Base-by-base conservation (phyloP, 192 early-diverging fungal genomes). In the Allomyces arbusculus region DNA sequence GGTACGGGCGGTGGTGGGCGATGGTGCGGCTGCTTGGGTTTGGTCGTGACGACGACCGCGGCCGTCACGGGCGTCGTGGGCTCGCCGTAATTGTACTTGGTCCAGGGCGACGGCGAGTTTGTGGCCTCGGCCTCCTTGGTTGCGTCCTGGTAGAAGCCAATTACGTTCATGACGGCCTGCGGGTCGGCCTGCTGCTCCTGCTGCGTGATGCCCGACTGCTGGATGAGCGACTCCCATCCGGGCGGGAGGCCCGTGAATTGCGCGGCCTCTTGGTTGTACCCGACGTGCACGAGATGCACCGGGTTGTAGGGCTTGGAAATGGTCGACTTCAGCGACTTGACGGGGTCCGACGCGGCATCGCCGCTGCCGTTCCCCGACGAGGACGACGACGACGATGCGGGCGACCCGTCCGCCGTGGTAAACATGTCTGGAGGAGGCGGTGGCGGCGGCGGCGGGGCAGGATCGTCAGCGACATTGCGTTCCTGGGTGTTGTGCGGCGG, bases 251-350 rank as follows among this genome's bases (percentile, higher is more conserved):
- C 95, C 44, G 88, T 90, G 67, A 91, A 91, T 79, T 98, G 92
- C 50, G 92, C 94, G 44, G 91, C 94, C 64, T 91, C 91, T 67
- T 88, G 86, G 73, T 98, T 93, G 73, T 91, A 98, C 9, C 95
- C 95, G 62, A 97, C 95, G 73, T 98, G 95, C 23, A 94, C 96
- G 61, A 98, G 80, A 77, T 98, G 95, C 50, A 94, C 87, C 20
- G 95, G 88, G 71, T 96, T 96, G 76, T 91, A 98, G 4, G 95
- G 95, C 24, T 83, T 83, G 19, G 91, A 94, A 66, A 98, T 92
- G 73, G 96, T 88, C 69, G 86, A 82, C 68, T 88, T 86, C 66
- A 40, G 33, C 33, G 33, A 40, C 33, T 40, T 40, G 33, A 40
- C 33, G 8, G 33, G 33, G 7, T 40, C 33, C 16, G 50, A 14